Evolutionary conservation across 1,284 basidiomycete genomes (phyloP), one percentile per base, ranked within the genome.

Genomic region (Schizopora paradoxa): DNA sequence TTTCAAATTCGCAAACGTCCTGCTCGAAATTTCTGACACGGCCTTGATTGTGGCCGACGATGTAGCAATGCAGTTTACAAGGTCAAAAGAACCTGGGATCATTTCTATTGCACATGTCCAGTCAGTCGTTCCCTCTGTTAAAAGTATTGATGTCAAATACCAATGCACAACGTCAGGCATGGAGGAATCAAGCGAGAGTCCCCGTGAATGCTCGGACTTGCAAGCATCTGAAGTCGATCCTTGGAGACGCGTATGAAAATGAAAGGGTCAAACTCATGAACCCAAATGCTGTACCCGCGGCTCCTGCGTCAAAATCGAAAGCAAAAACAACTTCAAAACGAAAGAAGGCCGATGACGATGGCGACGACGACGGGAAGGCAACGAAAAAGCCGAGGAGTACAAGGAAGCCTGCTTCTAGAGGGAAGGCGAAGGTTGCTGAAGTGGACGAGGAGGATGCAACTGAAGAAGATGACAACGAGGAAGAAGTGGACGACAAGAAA

Each of bases 161-260:
- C 6, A 28, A 8, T 8, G 36, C 6, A 38, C 14, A 16, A 48
- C 26, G 36, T 10, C 48, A 73, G 70, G 70, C 71, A 25, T 74
- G 69, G 79, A 66, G 67, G 39, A 73, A 75, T 52, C 72, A 74
- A 69, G 62, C 63, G 19, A 69, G 72, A 10, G 59, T 57, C 13
- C 72, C 75, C 5, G 66, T 74, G 33, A 74, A 77, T 54, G 73
- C 72, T 1, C 75, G 79, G 14, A 72, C 74, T 2, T 83, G 81
- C 66, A 77, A 81, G 51, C 80, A 84, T 54, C 64, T 83, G 33
- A 70, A 70, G 45, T 59, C 69, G 1, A 59, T 82, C 11, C 67
- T 84, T 11, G 80, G 81, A 2, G 76, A 78, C 8, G 66, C 65
- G 32, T 82, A 81, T 59, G 78, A 81, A 57, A 60, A 61, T 19